Base-by-base conservation (phyloP, 2,329 filamentous ascomycete species). In the Alternaria gansuensis region DNA sequence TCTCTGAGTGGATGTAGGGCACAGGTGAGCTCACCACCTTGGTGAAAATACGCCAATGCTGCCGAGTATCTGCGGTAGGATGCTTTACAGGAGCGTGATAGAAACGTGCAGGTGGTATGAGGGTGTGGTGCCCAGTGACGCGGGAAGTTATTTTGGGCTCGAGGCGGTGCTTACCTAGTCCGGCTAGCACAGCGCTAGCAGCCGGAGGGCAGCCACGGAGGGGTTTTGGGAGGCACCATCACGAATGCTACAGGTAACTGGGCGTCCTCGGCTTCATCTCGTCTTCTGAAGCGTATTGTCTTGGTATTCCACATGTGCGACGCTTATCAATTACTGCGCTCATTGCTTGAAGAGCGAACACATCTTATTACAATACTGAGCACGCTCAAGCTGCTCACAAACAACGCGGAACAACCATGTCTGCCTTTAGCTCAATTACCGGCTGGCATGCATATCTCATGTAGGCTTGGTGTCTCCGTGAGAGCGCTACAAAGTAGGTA, bases 131-230 rank as follows among this genome's bases (percentile, higher is more conserved):
- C 11, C 44, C 44, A 46, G 11, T 46, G 21, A 46, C 11, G 13
- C n/a, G 44, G 44, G 23, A 33, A 46, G 44, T 11, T 46, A 46
- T 46, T 46, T 46, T 34, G 17, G 24, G 44, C 44, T 34, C 29
- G 29, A 46, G 44, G 29, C 11, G 13, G 29, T 33, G 44, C 44
- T 46, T 46, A 33, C 44, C 44, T 17, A 34, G 7, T 14, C 34
- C 13, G 44, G 17, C 29, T 33, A 34, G 44, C 13, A 46, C 17
- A 13, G 33, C 29, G 29, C 17, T 46, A 46, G 29, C 29, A 11
- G 17, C 23, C 2, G 37, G 17, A 23, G 9, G 17, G 37, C 37
- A 23, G 37, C 17, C 3, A 17, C 23, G 10, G 17, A 23, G 17
- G n/a, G 17, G 4, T 14, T 8, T 26, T 44, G 13, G 21, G 9